Percentiles rank a stretch among this genome's conserved stretches.
phyloP scores from a whole-genome alignment of 257 asterid genomes.

The Knoxia roxburghii region DNA sequence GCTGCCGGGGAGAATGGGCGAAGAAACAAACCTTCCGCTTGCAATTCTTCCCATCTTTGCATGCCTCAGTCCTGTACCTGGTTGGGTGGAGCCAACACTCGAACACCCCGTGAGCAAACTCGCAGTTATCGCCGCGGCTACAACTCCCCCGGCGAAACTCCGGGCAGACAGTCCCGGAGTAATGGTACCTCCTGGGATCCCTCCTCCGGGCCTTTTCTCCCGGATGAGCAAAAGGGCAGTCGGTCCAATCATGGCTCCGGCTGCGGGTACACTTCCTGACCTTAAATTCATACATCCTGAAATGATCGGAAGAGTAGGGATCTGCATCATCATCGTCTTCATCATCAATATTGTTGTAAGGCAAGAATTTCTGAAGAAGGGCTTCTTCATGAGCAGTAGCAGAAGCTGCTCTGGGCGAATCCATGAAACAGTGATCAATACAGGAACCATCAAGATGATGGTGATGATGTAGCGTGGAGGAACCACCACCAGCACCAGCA shows the following conservation, averaged over 20 bases:
- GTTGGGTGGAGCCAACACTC: conserved; percentile 97
- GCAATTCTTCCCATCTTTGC: conserved; percentile 94
- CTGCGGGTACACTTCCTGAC: conserved; percentile 83
- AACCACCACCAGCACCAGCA: background rate
- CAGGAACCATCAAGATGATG: background rate
- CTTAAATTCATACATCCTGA: conserved; percentile 88
- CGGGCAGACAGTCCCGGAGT: conserved; percentile 74
- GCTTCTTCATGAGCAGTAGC: conserved; percentile 45
- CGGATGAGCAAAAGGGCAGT: conserved; percentile 94
- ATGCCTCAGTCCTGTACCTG: conserved; percentile 87
- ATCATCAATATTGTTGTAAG: conserved; percentile 46
- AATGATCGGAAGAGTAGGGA: conserved; percentile 81
- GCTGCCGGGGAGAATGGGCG: conserved; percentile 78
- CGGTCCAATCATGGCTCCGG: conserved; percentile 99
- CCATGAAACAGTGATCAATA: conserved; percentile 26
- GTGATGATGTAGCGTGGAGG: too few relatives aligned
- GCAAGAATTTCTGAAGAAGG: conserved; percentile 62
- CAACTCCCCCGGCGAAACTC: conserved; percentile 84
- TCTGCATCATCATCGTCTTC: conserved; percentile 36
- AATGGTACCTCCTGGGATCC: conserved; percentile 75
- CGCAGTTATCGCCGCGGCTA: conserved; percentile 63
- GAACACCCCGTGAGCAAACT: conserved; percentile 84
- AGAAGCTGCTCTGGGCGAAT: conserved; percentile 36
- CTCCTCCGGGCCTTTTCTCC: conserved; percentile 94
- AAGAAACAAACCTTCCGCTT: conserved; percentile 85